Conservation (phyloP, 2,329 filamentous ascomycete genomes). For the Dactylellina drechsleri region DNA sequence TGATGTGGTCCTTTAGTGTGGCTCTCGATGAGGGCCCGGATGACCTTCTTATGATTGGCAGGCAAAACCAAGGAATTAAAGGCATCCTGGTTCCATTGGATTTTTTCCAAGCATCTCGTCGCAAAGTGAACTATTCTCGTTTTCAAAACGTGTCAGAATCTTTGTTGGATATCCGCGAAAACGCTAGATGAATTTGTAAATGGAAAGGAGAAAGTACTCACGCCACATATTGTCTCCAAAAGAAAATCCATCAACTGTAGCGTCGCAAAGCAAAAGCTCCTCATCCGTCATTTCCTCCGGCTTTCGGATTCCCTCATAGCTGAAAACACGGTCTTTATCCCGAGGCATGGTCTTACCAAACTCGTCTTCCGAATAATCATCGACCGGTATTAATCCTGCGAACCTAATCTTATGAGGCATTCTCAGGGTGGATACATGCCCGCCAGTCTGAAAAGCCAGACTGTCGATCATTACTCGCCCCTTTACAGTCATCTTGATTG, state of each 20-base stretch:
- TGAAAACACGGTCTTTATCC: neutral
- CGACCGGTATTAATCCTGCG: neutral
- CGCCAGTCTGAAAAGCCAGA: conserved; percentile 74
- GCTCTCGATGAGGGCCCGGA: conserved; percentile 56
- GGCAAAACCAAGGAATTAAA: conserved; percentile 83
- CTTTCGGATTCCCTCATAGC: conserved; percentile 38
- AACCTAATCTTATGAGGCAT: neutral
- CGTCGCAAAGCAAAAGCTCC: conserved; percentile 82
- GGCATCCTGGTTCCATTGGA: conserved; percentile 83
- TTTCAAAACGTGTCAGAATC: neutral
- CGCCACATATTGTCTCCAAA: conserved; percentile 88
- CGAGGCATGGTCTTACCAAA: neutral
- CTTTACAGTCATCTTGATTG: conserved; percentile 84
- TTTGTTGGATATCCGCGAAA: neutral
- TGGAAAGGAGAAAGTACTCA: conserved; percentile 5
- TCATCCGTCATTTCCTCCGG: conserved; percentile 70
- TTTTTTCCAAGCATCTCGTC: conserved; percentile 79
- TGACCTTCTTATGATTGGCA: conserved; percentile 67
- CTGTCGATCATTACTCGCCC: conserved; percentile 91
- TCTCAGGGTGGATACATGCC: neutral
- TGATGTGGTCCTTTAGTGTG: conserved; percentile 52
- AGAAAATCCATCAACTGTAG: conserved; percentile 84
- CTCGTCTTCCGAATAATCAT: neutral
- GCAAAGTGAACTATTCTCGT: conserved; percentile 73
- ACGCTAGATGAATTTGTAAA: neutral